Base-by-base conservation (phyloP, 768 basidiomycete species). In the Asterophora lycoperdoides region DNA sequence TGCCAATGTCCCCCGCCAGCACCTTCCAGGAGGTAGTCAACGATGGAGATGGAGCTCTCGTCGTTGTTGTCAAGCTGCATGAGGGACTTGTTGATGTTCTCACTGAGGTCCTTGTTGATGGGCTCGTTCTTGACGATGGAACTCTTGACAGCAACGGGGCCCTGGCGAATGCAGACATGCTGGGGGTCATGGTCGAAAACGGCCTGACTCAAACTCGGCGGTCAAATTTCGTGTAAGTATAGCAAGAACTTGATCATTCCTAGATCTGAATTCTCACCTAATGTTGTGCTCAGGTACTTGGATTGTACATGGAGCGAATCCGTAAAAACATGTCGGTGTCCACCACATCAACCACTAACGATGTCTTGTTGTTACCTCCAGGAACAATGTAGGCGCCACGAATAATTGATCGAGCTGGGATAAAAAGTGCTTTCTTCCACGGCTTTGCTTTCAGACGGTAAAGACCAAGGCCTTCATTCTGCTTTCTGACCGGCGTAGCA, bases 101-200 rank as follows among this genome's bases (percentile, higher is more conserved):
- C 93, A 42, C 98, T 79, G 46, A 99, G 74, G 26, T 95, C 89
- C 58, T 86, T 89, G n/a, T n/a, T n/a, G 65, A 98, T 86, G 6
- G 96, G 93, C 67, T 95, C 92, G 60, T 99, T 93, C 68, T 93
- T 95, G 60, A 83, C 73, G 35, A 73, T 82, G 8, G 91, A 83
- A 68, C 92, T 84, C 67, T 89, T 93, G 53, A 82, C 92, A 1
- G 96, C 93, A 41, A 99, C 87, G 11, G 96, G 96, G 17, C 96
- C 96, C 69, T 96, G 93, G 44, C 98, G 81, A 58, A 99, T 95
- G 62, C 93, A 95, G 20, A 98, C 94, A 54, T 96, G 87, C 67
- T 99, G 91, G 19, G 95, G 95, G 67, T 98, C 96, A 70, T 95
- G 93, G 69, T 98, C 96, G 62, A 98, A 96, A 33, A 99, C 93